These are phyloP conservation scores for Xylariaceae sp. DNA, from an alignment of 2,329 filamentous ascomycete species.

Conservation along the genomic window DNA sequence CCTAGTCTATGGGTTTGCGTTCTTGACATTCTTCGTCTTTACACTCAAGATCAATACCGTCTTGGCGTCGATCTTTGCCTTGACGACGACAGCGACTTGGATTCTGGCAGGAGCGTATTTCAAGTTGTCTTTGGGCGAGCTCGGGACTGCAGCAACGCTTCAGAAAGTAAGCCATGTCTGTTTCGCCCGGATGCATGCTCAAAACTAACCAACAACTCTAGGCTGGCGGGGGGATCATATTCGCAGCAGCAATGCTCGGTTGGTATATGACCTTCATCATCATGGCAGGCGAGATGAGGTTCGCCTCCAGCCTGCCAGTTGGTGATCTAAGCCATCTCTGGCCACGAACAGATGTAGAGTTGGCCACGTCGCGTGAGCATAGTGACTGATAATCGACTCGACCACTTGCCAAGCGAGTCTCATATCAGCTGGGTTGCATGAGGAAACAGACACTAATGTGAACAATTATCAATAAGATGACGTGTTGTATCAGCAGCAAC, in stretches of 20 bases:
- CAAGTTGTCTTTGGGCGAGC: conserved; percentile 42
- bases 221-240: conserved; percentile 39
- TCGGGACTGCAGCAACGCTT: conserved; percentile 34
- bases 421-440: no score
- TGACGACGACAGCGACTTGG: conserved; percentile 43
- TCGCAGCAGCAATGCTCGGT: conserved; percentile 43
- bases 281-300: conserved; percentile 50
- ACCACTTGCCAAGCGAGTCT: neutral
- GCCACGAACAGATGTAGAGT: conserved; percentile 36
- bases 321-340: conserved; percentile 49
- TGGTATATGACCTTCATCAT: conserved; percentile 53
- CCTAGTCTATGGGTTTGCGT: conserved; percentile 49
- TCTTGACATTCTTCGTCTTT: conserved; percentile 50
- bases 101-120: conserved; percentile 46
- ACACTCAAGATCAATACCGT: conserved; percentile 47
- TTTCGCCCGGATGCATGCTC: neutral
- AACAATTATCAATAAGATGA: no score
- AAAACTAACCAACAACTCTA: conserved; percentile 8
- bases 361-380: conserved; percentile 17
- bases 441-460: no score
- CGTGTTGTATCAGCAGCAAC: no score
- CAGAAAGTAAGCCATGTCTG: conserved; percentile 39
- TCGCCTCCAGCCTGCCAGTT: conserved; percentile 45
- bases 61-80: conserved; percentile 46
- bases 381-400: conserved; percentile 8